phyloP scores from a whole-genome alignment of 495 filamentous ascomycete genomes.

The Immersiella caudata region DNA sequence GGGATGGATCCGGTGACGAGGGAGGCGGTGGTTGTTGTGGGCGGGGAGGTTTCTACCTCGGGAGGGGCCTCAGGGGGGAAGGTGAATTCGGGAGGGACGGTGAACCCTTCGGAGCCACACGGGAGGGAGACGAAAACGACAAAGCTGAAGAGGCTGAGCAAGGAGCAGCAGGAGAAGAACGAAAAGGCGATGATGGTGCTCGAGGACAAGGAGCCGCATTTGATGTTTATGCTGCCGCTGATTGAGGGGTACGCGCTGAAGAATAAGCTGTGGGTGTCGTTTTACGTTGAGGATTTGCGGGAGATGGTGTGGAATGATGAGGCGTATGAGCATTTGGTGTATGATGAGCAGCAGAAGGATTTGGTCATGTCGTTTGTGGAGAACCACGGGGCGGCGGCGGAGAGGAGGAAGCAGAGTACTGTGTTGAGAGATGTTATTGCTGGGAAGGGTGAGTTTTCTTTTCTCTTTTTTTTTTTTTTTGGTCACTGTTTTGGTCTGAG shows the following conservation, averaged over 20 bases:
- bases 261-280: constrained; percentile 44
- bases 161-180: constrained; percentile 35
- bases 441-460: constrained; percentile 26
- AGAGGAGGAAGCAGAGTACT: neutral
- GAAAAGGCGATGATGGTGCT: constrained; percentile 28
- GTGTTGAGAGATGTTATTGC: constrained; percentile 29
- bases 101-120: neutral
- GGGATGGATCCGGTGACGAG: constrained; percentile 23
- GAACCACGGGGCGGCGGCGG: constrained; percentile 32
- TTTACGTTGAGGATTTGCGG: constrained; percentile 41
- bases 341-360: constrained; percentile 45
- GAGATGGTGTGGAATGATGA: constrained; percentile 42
- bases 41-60: constrained; percentile 3
- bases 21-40: constrained; percentile 19
- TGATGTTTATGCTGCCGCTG: constrained; percentile 42
- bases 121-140: constrained; percentile 4
- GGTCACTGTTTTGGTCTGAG: too few relatives aligned
- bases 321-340: constrained; percentile 44
- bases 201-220: constrained; percentile 29
- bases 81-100: neutral
- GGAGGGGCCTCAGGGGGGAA: neutral
- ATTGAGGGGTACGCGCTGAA: constrained; percentile 47
- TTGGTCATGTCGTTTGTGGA: constrained; percentile 47
- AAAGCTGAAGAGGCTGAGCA: constrained; percentile 24
- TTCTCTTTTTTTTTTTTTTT: too few relatives aligned